Evolutionary conservation across 441 rosid species (phyloP), one percentile per base, ranked within the genome.

Genomic region (Gossypium davidsonii): DNA sequence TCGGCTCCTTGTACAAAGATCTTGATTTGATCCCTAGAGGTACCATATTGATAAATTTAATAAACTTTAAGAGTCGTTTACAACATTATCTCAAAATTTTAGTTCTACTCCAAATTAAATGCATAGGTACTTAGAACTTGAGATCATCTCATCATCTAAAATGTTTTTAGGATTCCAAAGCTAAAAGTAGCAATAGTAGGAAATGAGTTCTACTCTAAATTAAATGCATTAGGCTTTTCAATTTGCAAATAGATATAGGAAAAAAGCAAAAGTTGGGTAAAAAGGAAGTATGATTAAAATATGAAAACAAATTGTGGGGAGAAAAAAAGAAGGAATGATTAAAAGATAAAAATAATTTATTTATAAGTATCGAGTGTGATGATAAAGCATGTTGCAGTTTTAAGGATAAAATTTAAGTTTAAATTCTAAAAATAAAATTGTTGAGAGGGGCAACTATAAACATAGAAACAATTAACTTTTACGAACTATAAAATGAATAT

Each of bases 381-480:
- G 1, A 0, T 28, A 28, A 4, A 28, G 0, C 0, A 28, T 0
- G 6, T 28, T 4, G 0, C 1, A 28, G 1, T 28, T 28, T 28
- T 4, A 28, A 4, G 6, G 6, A 4, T 28, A 28, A 28, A 28
- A 28, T 28, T 28, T 0, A 28, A 28, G 6, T 28, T 28, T 4
- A 28, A 28, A 0, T 28, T 28, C 1, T 28, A 0, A 28, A 28
- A 28, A 28, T 28, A 28, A 28, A 0, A 28, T 28, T 28, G 0
- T 28, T 28, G 34, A 26, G 31, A 26, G 1, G 1, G 0, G 2
- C 5, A 26, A 26, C 0, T 26, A 26, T 26, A 28, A 28, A 4
- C 6, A 28, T 4, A 1, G 0, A 28, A 28, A 28, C 0, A 0
- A 28, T 4, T 28, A 28, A 4, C 6, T 28, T 28, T 28, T 4